Base-by-base conservation (phyloP, 768 basidiomycete species). In the Mycena vulgaris region DNA sequence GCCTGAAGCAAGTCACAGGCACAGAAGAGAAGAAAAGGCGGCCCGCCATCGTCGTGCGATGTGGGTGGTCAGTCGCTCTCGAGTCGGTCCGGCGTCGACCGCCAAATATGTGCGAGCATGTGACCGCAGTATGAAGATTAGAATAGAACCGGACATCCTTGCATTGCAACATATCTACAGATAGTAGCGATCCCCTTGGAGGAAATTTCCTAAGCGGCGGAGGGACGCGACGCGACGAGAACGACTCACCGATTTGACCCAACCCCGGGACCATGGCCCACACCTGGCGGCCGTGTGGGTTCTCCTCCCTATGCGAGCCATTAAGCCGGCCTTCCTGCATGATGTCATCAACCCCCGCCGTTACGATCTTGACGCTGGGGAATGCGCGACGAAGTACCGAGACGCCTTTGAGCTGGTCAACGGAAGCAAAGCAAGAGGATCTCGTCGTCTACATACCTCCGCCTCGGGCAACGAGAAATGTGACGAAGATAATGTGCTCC, bases 261-360 rank as follows among this genome's bases (percentile, higher is more conserved):
- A 96, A 91, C 16, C 95, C 95, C 33, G 95, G 95, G 71, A 94
- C 89, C 83, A 96, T 90, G 17, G 93, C 85, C 92, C 95, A 96
- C 17, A 92, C 89, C 78, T 92, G 91, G 52, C 87, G 84, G 14
- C 86, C 87, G 65, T 85, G 79, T 5, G 83, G 80, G 66, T 86
- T 83, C 37, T 83, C 85, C 69, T 88, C 87, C 3, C 85, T 86
- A 60, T 87, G 81, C 52, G 86, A 86, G 35, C 86, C 85, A 69
- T 89, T 87, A 48, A 93, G 78, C 92, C 93, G 92, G 10, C 89
- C 87, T 81, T 95, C 94, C 63, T 86, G 86, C 80, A 98, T 86
- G 21, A 87, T 86, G 27, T 92, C 87, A 75, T 98, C 97, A 5
- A 97, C 89, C 0, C 92, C 93, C 2, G 93, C 94, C 71, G 93